These are phyloP conservation scores for Nymphaea colorata DNA, from an alignment of 164 flowering plant genomes.

Conservation along the genomic window DNA sequence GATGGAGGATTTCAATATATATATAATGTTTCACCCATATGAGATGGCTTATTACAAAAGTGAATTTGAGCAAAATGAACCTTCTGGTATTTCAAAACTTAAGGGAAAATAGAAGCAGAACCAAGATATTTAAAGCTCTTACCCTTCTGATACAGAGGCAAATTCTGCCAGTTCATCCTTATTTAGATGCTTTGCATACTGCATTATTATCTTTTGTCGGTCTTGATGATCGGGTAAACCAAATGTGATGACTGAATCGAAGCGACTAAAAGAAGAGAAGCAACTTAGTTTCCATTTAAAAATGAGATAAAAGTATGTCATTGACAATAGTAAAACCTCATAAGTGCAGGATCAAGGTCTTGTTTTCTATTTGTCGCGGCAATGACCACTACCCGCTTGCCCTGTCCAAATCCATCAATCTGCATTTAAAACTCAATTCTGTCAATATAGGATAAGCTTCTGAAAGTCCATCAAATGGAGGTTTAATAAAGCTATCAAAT, in stretches of 20 bases:
- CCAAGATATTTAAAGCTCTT: constrained; percentile 19
- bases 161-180: constrained; percentile 56
- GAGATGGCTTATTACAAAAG: too few species aligned
- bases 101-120: too few species aligned
- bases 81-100: too few species aligned
- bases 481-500: not conserved
- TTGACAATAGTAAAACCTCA: constrained; percentile 35
- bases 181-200: constrained; percentile 84
- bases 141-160: constrained; percentile 61
- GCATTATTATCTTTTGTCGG: constrained; percentile 67
- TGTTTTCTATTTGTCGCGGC: constrained; percentile 98
- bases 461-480: not conserved
- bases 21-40: too few species aligned
- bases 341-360: constrained; percentile 96
- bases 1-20: too few species aligned
- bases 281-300: not conserved
- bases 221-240: constrained; percentile 68
- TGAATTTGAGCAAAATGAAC: too few species aligned
- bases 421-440: too few species aligned
- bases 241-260: constrained; percentile 77
- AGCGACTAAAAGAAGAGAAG: constrained; percentile 45
- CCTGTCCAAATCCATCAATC: constrained; percentile 99
- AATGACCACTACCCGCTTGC: constrained; percentile 81
- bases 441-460: not conserved
- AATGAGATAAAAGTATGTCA: not conserved